Percentiles rank a stretch among this genome's conserved stretches.
These are phyloP conservation scores for Stemphylium vesicarium DNA, from an alignment of 2,329 filamentous ascomycete genomes.

Conservation along the genomic window DNA sequence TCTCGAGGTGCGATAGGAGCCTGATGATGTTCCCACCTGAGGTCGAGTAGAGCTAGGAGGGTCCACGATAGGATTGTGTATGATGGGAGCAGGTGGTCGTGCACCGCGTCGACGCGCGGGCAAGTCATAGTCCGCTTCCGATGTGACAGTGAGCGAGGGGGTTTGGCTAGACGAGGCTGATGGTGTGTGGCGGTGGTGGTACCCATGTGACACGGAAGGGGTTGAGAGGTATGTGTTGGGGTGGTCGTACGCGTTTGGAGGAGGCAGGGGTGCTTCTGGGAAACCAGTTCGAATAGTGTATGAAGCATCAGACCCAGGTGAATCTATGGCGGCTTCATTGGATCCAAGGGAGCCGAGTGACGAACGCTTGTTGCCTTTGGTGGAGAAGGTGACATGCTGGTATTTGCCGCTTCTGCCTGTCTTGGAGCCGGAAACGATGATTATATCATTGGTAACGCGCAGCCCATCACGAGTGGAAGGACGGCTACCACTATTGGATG, in stretches of 20 bases:
- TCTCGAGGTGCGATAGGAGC: conserved; percentile 28
- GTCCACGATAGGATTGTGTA: conserved; percentile 34
- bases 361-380: conserved; percentile 32
- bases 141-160: conserved; percentile 39
- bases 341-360: conserved; percentile 34
- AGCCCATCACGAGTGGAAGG: conserved; percentile 35
- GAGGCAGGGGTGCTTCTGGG: conserved; percentile 36
- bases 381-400: conserved; percentile 22
- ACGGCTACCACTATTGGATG: conserved; percentile 30
- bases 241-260: conserved; percentile 19
- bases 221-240: conserved; percentile 29
- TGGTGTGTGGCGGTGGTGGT: conserved; percentile 35
- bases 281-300: conserved; percentile 41
- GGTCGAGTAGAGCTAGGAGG: conserved; percentile 29
- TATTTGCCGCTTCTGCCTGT: conserved; percentile 37
- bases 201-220: conserved; percentile 24
- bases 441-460: conserved; percentile 35
- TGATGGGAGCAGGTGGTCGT: conserved; percentile 31
- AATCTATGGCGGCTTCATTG: conserved; percentile 36
- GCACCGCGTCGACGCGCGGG: conserved; percentile 27
- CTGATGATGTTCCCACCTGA: conserved; percentile 17
- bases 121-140: conserved; percentile 40
- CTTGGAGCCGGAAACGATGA: conserved; percentile 37
- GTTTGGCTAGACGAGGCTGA: conserved; percentile 39
- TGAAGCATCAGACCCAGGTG: conserved; percentile 40